These are phyloP conservation scores for Dalbergia cochinchinensis DNA, from an alignment of 306 rosid species.

Conservation along the genomic window DNA sequence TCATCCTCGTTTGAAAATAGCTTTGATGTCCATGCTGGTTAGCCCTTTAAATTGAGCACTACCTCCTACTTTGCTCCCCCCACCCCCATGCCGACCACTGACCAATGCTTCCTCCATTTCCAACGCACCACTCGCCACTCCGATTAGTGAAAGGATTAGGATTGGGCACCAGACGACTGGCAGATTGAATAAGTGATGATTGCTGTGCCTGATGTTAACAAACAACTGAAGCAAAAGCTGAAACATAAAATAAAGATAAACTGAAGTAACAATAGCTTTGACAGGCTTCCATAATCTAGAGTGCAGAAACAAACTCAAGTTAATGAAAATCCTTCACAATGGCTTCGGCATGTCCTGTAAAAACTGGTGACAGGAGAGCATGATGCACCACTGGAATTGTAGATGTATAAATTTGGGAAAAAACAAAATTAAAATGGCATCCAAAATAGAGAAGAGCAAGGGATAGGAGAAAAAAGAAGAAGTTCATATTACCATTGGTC, in stretches of 20 bases:
- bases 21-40: no score
- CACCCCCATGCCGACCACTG: not conserved
- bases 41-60: not conserved
- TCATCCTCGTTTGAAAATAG: not conserved
- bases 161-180: not conserved
- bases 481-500: conserved; percentile 37
- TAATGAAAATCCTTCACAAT: conserved; percentile 9
- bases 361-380: conserved; percentile 10
- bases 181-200: conserved; percentile 16
- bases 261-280: conserved; percentile 9
- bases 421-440: conserved; percentile 24
- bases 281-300: conserved; percentile 21
- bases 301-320: conserved; percentile 25
- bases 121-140: not conserved
- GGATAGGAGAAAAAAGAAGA: not conserved
- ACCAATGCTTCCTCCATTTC: not conserved
- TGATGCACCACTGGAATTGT: not conserved
- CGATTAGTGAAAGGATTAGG: not conserved
- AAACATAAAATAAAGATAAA: conserved; percentile 14
- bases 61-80: conserved; percentile 7
- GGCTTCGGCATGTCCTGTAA: conserved; percentile 22
- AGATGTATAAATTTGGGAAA: conserved; percentile 26
- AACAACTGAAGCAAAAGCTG: conserved; percentile 9
- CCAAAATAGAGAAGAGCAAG: not conserved
- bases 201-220: conserved; percentile 27